Conservation (phyloP, 1,284 basidiomycete species). For the Puccinia coronata region DNA sequence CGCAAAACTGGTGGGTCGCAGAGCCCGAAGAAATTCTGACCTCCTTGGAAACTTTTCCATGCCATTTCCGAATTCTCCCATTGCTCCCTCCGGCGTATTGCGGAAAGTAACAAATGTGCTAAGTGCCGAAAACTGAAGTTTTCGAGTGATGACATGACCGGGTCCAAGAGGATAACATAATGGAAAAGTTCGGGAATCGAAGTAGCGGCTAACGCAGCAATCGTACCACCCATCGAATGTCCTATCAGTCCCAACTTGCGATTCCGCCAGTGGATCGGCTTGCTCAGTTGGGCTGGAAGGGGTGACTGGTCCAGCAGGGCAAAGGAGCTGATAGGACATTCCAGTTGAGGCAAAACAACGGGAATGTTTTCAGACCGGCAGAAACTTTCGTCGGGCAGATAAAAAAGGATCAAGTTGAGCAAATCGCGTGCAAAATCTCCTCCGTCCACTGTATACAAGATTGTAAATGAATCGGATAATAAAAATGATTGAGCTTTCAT, state of each 20-base stretch:
- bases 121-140: slow-evolving; percentile 29
- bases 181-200: slow-evolving; percentile 71
- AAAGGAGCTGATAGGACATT: slow-evolving; percentile 58
- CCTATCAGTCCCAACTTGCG: slow-evolving; percentile 1
- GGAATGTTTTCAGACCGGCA: slow-evolving; percentile 38
- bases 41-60: slow-evolving; percentile 63
- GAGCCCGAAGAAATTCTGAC: slow-evolving; percentile 67
- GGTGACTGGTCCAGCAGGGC: slow-evolving; percentile 78
- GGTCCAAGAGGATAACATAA: slow-evolving; percentile 75
- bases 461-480: too few species aligned
- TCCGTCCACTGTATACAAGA: slow-evolving; percentile 66
- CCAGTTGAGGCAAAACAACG: slow-evolving; percentile 63
- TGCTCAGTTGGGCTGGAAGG: slow-evolving; percentile 61
- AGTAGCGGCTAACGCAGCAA: slow-evolving; percentile 65
- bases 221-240: slow-evolving; percentile 38
- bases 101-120: slow-evolving; percentile 52
- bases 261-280: slow-evolving; percentile 63
- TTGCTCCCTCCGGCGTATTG: slow-evolving; percentile 64
- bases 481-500: too few species aligned
- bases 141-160: slow-evolving; percentile 65
- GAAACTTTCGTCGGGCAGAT: slow-evolving; percentile 62
- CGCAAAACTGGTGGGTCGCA: slow-evolving; percentile 73
- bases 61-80: slow-evolving; percentile 71
- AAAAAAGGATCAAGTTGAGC: slow-evolving; percentile 68
- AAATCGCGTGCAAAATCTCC: slow-evolving; percentile 71